These are phyloP conservation scores for Cryptococcus sp. DNA, from an alignment of 1,284 basidiomycete species.

Conservation along the genomic window DNA sequence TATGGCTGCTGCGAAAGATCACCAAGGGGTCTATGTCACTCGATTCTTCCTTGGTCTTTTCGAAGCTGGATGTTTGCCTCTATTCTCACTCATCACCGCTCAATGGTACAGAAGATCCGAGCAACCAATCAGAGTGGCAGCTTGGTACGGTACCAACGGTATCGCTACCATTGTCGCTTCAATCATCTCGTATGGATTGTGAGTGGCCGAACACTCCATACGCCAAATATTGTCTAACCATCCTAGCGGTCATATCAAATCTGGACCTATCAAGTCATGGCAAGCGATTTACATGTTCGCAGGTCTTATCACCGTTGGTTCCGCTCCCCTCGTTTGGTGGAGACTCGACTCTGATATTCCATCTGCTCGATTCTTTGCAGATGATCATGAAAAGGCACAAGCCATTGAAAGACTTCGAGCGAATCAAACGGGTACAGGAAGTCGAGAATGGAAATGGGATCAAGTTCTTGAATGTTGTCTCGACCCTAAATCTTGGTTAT, in stretches of 20 bases:
- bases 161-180: conserved; percentile 40
- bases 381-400: conserved; percentile 30
- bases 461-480: conserved; percentile 44
- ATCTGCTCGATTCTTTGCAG: conserved; percentile 26
- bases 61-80: conserved; percentile 45
- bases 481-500: conserved; percentile 45
- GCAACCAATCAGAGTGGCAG: conserved; percentile 42
- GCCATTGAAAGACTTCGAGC: conserved; percentile 41
- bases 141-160: conserved; percentile 46
- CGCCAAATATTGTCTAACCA: neutral
- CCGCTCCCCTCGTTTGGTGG: conserved; percentile 33
- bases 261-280: conserved; percentile 1
- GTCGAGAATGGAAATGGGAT: conserved; percentile 41
- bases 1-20: conserved; percentile 27
- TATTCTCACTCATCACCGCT: conserved; percentile 47
- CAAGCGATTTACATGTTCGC: conserved; percentile 44
- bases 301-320: conserved; percentile 42
- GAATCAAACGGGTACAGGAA: conserved; percentile 36
- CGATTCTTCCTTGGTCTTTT: conserved; percentile 47
- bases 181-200: conserved; percentile 37
- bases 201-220: neutral
- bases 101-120: conserved; percentile 48
- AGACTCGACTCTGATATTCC: conserved; percentile 38
- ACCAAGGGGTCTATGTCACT: conserved; percentile 26
- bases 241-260: conserved; percentile 30